Evolutionary conservation across 495 filamentous ascomycete species (phyloP).

Genomic region (Immersiella caudata): DNA sequence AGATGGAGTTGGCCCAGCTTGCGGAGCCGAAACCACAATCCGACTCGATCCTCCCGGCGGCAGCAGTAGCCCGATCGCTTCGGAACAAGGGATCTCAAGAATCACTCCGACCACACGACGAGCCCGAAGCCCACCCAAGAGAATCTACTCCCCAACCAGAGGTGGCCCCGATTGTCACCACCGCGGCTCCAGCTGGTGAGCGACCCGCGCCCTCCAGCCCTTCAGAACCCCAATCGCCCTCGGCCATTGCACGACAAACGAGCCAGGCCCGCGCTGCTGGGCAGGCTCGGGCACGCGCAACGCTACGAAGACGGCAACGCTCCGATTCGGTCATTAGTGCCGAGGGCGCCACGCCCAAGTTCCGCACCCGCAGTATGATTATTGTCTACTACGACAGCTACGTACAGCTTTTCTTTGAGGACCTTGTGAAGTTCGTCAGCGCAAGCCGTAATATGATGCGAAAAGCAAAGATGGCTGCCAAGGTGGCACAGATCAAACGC

Average conservation of each 20-base stretch:
- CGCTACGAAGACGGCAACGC: slow-evolving; percentile 57
- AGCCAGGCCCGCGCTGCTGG: slow-evolving; percentile 49
- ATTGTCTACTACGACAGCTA: slow-evolving; percentile 89
- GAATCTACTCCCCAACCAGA: slow-evolving; percentile 30
- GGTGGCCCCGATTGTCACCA: slow-evolving; percentile 5
- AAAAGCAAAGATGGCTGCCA: slow-evolving; percentile 73
- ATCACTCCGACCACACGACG: slow-evolving; percentile 59
- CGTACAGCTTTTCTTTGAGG: slow-evolving; percentile 78
- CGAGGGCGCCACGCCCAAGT: slow-evolving; percentile 53
- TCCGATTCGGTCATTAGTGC: slow-evolving; percentile 61
- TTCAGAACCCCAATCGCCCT: slow-evolving; percentile 39
- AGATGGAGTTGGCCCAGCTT: slow-evolving; percentile 63
- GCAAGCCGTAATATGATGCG: slow-evolving; percentile 80
- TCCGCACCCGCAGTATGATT: slow-evolving; percentile 75
- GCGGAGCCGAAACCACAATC: slow-evolving; percentile 39
- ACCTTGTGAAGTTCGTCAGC: slow-evolving; percentile 76
- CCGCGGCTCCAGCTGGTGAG: slow-evolving; percentile 22
- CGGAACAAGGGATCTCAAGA: slow-evolving; percentile 66
- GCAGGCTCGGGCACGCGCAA: slow-evolving; percentile 47
- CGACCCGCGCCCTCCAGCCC: slow-evolving; percentile 29
- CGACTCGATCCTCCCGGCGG: slow-evolving; percentile 25
- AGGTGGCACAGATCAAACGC: slow-evolving; percentile 57
- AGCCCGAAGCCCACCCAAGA: slow-evolving; percentile 41
- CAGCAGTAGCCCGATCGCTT: slow-evolving; percentile 40
- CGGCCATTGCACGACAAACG: slow-evolving; percentile 52